Conservation (phyloP, 2,329 filamentous ascomycete species). For the Neophaeococcomyces mojaviensis region DNA sequence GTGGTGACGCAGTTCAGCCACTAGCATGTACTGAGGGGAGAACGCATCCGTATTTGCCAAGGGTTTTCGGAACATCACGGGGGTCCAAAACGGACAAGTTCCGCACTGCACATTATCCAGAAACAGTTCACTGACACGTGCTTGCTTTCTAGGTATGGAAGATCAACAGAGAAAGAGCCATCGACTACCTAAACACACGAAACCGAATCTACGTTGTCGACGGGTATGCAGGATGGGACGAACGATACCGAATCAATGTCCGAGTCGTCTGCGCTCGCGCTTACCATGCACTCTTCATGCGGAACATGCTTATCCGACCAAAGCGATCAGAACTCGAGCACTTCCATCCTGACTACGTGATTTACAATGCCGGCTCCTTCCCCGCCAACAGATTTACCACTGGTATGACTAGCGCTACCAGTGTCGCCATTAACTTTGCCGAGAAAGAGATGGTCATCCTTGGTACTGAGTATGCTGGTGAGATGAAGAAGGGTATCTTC, state of each 20-base stretch:
- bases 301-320: slow-evolving; percentile 99
- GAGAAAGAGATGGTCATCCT: slow-evolving; percentile 99
- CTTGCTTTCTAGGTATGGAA: slow-evolving; percentile 74
- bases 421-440: slow-evolving; percentile 96
- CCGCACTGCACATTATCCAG: neutral
- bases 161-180: slow-evolving; percentile 96
- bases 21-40: neutral
- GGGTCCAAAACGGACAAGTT: neutral
- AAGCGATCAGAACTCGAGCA: slow-evolving; percentile 83
- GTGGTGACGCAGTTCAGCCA: neutral
- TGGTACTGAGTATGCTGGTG: slow-evolving; percentile 94
- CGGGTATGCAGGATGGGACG: slow-evolving; percentile 95
- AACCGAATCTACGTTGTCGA: slow-evolving; percentile 98
- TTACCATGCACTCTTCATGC: slow-evolving; percentile 99
- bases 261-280: slow-evolving; percentile 97
- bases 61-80: slow-evolving; percentile 4
- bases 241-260: slow-evolving; percentile 95
- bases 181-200: slow-evolving; percentile 98
- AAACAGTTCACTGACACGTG: slow-evolving; percentile 11
- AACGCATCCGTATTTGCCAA: neutral
- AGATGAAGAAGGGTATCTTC: slow-evolving; percentile 98
- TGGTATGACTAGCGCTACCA: slow-evolving; percentile 97
- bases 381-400: slow-evolving; percentile 96
- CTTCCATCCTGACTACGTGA: slow-evolving; percentile 99
- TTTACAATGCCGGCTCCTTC: slow-evolving; percentile 99